These are phyloP conservation scores for Phytophthora ramorum DNA, from an alignment of 352 stramenopile genomes.

Conservation along the genomic window DNA sequence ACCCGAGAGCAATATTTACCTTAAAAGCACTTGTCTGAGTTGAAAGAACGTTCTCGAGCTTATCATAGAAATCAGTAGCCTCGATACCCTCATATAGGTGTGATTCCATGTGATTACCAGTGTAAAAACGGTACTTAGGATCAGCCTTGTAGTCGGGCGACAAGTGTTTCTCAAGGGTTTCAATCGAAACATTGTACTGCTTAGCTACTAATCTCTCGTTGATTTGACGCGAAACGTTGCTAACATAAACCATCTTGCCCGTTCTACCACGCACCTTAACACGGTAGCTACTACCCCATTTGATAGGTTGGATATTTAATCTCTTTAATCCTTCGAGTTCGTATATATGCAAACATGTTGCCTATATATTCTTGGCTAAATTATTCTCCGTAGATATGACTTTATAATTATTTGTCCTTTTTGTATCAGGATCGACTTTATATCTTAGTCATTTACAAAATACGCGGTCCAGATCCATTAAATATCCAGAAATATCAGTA, in stretches of 20 bases:
- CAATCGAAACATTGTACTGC: constrained; percentile 15
- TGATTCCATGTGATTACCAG: constrained; percentile 2
- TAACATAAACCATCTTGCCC: constrained; percentile 23
- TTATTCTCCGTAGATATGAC: constrained; percentile 8
- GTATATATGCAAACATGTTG: constrained; percentile 29
- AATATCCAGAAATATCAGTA: no score
- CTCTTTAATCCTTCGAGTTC: constrained; percentile 4
- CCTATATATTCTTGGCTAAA: constrained; percentile 18
- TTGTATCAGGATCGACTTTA: background rate
- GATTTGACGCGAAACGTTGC: constrained; percentile 7
- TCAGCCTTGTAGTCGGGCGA: constrained; percentile 14
- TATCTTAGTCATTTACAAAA: no score
- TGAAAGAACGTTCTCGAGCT: constrained; percentile 7
- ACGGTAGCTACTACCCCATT: constrained; percentile 25
- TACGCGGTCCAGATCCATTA: no score
- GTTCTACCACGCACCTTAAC: constrained; percentile 26
- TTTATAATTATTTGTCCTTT: constrained; percentile 7
- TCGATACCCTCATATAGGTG: constrained; percentile 1
- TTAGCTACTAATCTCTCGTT: constrained; percentile 3
- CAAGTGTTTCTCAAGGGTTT: background rate
- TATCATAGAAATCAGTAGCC: constrained; percentile 4
- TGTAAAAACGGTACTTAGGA: constrained; percentile 17
- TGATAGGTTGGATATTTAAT: constrained; percentile 21
- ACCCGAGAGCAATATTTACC: constrained; percentile 15
- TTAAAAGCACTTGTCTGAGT: constrained; percentile 6